A percentile compares a stretch with the other conserved stretches of the same genome.
Evolutionary conservation across 2,329 filamentous ascomycete genomes (phyloP).

Genomic region (Fusarium torulosum): DNA sequence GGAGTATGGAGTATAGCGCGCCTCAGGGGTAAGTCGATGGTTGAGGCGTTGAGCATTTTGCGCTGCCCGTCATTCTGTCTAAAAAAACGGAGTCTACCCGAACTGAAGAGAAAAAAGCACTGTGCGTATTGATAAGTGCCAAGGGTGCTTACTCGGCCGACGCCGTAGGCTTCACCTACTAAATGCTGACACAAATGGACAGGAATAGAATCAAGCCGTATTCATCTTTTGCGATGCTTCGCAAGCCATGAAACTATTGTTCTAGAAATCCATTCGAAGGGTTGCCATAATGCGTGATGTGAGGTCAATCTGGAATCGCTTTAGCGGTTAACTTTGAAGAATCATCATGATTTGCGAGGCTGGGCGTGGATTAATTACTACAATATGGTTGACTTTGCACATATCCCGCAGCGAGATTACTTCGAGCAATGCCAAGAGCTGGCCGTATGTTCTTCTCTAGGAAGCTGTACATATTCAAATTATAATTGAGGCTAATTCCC

Average conservation of each 20-base stretch:
- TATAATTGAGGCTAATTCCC: slow-evolving; percentile 9
- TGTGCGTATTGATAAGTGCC: slow-evolving; percentile 22
- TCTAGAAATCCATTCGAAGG: slow-evolving; percentile 2
- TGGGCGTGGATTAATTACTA: slow-evolving; percentile 2
- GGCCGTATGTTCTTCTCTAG: neutral
- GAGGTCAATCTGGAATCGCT: neutral
- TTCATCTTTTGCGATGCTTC: neutral
- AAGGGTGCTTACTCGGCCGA: slow-evolving; percentile 31
- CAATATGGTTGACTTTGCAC: neutral
- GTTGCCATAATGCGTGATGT: neutral
- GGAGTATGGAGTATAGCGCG: slow-evolving; percentile 37
- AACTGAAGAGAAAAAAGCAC: slow-evolving; percentile 24
- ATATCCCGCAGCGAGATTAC: slow-evolving; percentile 12
- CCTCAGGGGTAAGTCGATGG: slow-evolving; percentile 33
- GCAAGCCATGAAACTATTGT: slow-evolving; percentile 4
- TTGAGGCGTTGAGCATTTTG: slow-evolving; percentile 12
- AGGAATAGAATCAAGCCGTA: slow-evolving; percentile 21
- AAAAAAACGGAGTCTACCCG: slow-evolving; percentile 28
- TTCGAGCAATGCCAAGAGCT: slow-evolving; percentile 11
- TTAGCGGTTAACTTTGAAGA: slow-evolving; percentile 6
- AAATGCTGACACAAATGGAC: slow-evolving; percentile 30
- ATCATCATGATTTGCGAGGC: slow-evolving; percentile 18
- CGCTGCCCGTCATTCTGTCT: slow-evolving; percentile 30
- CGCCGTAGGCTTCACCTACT: slow-evolving; percentile 27
- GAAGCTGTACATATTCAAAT: neutral